phyloP scores from a whole-genome alignment of 2,329 filamentous ascomycete species.

The Venturia pyrina region DNA sequence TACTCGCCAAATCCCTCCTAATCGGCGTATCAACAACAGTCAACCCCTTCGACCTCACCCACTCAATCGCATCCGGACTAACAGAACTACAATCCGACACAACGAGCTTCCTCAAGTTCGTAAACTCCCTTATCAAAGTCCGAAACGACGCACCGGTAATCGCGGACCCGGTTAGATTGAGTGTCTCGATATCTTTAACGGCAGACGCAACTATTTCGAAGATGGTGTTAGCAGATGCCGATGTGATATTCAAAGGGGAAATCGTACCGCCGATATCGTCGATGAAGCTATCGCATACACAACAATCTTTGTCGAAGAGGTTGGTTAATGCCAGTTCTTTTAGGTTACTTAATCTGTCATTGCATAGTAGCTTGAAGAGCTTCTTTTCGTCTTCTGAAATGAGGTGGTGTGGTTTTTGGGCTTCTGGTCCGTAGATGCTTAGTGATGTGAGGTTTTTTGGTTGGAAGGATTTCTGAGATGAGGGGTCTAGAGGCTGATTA shows the following conservation, averaged over 20 bases:
- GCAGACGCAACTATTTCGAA: background rate
- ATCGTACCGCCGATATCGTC: background rate
- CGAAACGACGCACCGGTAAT: background rate
- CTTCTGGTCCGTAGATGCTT: constrained; percentile 13
- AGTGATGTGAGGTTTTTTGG: constrained; percentile 14
- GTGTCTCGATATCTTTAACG: background rate
- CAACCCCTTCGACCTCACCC: background rate
- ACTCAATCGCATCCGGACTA: constrained; percentile 10
- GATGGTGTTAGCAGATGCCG: background rate
- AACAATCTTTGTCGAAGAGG: background rate
- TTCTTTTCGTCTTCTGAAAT: background rate
- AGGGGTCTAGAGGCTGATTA: background rate
- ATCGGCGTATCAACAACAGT: background rate
- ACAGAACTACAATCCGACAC: constrained; percentile 5
- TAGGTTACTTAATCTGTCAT: background rate
- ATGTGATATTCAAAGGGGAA: background rate
- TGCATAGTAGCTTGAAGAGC: background rate
- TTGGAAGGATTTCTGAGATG: background rate
- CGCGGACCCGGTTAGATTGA: background rate
- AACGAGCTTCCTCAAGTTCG: background rate
- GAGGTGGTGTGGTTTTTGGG: background rate
- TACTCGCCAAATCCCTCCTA: background rate
- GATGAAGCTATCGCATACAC: background rate
- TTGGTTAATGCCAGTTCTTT: background rate
- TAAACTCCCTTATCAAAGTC: background rate